Base-by-base conservation (phyloP, 163 green algal species). In the Picocystis sp. region DNA sequence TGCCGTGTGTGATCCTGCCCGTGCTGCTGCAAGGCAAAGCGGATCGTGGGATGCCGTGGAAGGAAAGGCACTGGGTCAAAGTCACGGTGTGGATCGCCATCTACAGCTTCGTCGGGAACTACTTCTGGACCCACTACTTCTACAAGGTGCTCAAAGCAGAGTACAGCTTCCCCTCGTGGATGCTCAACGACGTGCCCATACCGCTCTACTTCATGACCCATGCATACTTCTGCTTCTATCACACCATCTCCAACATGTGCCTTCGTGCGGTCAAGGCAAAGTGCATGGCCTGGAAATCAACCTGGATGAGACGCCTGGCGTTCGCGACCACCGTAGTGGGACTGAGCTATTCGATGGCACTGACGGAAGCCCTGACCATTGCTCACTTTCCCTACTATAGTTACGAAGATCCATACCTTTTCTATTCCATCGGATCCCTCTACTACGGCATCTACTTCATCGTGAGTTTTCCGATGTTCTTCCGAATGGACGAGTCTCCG, bases 111-210 rank as follows among this genome's bases (percentile, higher is more conserved):
- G 81, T 96, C 13, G 91, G 90, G 41, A 99, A 99, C 67, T 99
- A 97, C 64, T 90, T 95, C 47, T 99, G 84, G 83, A 98, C 91
- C 15, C 91, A 99, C 65, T 99, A 99, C 71, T 99, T 99, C 55
- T 99, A 91, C 70, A 73, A 74, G 33, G 50, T 99, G 19, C 76
- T 99, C 22, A 87, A 87, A 2, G 91, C 91, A 0, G 65, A 69
- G 1, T 99, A 99, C 74, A 97, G 84, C 11, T 94, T 99, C 63
- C 66, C 70, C 12, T 81, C 83, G 3, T 84, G 84, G 66, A 65
- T 69, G 2, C 72, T 97, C 11, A 98, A 98, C 64, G 66, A 89
- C 48, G 87, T 97, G 2, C 90, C 90, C 42, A 84, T 97, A 50
- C 71, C 68, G 1, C 67, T 98, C 21, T 95, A 87, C 66, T 69